Evolutionary conservation across 441 rosid species (phyloP).

Genomic region (Populus trichocarpa): DNA sequence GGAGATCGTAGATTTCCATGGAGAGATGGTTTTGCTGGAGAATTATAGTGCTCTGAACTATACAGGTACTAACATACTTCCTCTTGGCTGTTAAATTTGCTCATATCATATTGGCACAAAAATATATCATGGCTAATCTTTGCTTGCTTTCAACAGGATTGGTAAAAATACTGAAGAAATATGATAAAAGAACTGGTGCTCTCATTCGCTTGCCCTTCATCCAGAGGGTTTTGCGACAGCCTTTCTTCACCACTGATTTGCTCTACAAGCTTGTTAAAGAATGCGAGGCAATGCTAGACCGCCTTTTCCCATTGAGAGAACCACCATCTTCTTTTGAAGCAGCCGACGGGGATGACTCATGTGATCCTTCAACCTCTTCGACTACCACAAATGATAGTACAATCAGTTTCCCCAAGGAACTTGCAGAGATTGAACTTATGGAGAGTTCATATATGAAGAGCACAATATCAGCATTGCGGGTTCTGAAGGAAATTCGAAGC

Average conservation of each 20-base stretch:
- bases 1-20: conserved; percentile 83
- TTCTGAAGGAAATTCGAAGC: conserved; percentile 70
- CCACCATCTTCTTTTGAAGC: conserved; percentile 13
- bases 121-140: neutral
- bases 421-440: conserved; percentile 51
- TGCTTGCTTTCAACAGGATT: conserved; percentile 40
- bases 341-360: conserved; percentile 17
- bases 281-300: conserved; percentile 65
- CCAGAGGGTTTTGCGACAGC: conserved; percentile 68
- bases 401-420: conserved; percentile 36
- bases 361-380: conserved; percentile 14
- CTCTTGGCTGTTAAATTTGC: neutral
- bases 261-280: conserved; percentile 70
- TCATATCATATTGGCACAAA: neutral
- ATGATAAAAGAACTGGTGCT: conserved; percentile 80
- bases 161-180: conserved; percentile 84
- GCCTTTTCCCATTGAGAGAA: conserved; percentile 41
- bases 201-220: conserved; percentile 72
- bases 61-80: conserved; percentile 44
- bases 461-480: conserved; percentile 63
- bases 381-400: neutral
- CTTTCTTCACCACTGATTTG: conserved; percentile 79
- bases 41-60: conserved; percentile 89
- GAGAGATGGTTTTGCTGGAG: conserved; percentile 86
- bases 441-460: conserved; percentile 73